Percentiles rank a stretch among this genome's conserved stretches.
phyloP scores from a whole-genome alignment of 2,329 filamentous ascomycete genomes.

The Calonectria pteridis region DNA sequence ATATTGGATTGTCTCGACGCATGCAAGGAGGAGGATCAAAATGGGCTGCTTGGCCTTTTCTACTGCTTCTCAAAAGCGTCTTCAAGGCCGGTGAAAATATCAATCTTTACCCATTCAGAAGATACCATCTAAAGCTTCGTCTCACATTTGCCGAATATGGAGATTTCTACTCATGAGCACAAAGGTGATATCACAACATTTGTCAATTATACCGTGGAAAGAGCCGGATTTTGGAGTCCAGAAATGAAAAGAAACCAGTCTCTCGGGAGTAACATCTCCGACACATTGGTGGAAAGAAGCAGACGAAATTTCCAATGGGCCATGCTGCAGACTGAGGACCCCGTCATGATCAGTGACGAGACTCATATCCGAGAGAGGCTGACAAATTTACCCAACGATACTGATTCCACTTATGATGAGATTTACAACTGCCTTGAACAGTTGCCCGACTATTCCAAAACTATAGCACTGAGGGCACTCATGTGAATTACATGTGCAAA shows the following conservation, averaged over 20 bases:
- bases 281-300: background rate
- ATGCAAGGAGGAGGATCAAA: background rate
- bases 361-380: background rate
- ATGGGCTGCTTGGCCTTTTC: background rate
- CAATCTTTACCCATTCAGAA: background rate
- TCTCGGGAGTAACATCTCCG: background rate
- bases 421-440: background rate
- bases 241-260: background rate
- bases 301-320: background rate
- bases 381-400: background rate
- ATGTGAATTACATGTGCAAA: background rate
- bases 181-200: background rate
- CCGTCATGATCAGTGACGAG: background rate
- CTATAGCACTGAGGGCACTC: background rate
- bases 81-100: background rate
- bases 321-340: background rate
- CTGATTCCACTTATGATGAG: background rate
- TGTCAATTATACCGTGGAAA: background rate
- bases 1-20: background rate
- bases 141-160: background rate
- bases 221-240: background rate
- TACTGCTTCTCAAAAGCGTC: background rate
- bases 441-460: background rate
- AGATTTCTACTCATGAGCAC: background rate
- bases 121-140: background rate